Base-by-base conservation (phyloP, 176 grass and related monocot genomes). In the Canna indica region DNA sequence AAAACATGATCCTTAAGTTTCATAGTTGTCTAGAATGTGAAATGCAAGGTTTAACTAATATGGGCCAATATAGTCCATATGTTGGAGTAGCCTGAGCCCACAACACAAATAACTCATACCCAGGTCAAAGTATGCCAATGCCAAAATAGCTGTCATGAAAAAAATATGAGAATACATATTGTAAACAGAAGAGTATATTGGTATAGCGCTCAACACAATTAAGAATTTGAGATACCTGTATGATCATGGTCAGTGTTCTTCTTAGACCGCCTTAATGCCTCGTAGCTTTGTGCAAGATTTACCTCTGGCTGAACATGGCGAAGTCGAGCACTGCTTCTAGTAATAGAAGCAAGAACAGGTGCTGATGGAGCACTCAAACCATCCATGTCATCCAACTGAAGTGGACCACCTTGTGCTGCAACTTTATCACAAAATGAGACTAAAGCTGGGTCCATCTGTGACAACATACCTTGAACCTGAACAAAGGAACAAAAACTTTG, bases 361-460 rank as follows among this genome's bases (percentile, higher is more conserved):
- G 83, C 68, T 13, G 39, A 78, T 84, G 91, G 82, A 71, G 94
- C 81, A 62, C 85, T 75, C 50, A 80, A 80, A 9, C 24, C 68
- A 54, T 52, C 80, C 85, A 79, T 71, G 45, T 83, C 82, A 78
- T 85, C 74, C 36, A 82, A 79, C 53, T 88, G 84, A 46, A 78
- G 29, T 20, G 95, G 87, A 0, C 90, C 94, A 36, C 90, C 95
- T 47, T 94, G 95, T 47, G 64, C 76, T 63, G 90, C 77, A 76
- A 99, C 94, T 82, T 94, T 88, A 67, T 94, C 87, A 76, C 95
- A 99, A 44, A 90, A 94, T 67, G 95, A 94, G 27, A 86, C 82
- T 83, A 99, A 71, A 73, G 86, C 80, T 72, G 95, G 95, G 71
- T 99, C 95, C 86, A 99, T 99, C 68, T 99, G 95, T 47, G 95